Percentiles rank a stretch among this genome's conserved stretches.
Conservation (phyloP, 441 rosid species). For the Pelargonium citronellum region DNA sequence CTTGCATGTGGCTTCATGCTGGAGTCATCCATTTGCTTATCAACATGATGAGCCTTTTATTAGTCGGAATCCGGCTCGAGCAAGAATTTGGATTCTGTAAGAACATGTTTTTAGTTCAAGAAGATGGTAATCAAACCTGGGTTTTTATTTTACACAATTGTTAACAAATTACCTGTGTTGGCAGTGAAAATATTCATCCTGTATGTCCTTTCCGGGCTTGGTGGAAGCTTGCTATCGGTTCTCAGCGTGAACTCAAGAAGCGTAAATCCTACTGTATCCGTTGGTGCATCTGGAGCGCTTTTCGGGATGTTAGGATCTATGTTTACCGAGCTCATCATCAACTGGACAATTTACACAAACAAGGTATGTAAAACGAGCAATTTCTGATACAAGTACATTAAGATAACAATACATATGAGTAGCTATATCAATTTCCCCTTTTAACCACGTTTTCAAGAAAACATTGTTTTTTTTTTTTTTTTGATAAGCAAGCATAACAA, state of each 20-base stretch:
- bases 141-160: background rate
- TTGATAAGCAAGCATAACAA: no score
- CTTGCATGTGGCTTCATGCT: conserved; percentile 84
- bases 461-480: no score
- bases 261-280: conserved; percentile 36
- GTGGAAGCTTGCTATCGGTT: conserved; percentile 73
- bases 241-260: conserved; percentile 17
- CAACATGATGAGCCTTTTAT: conserved; percentile 72
- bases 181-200: conserved; percentile 64
- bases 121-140: background rate
- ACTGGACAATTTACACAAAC: conserved; percentile 75
- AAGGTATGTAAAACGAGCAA: conserved; percentile 39
- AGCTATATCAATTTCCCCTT: no score
- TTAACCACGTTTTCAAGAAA: no score
- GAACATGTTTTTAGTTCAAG: background rate
- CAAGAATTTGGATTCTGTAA: conserved; percentile 65
- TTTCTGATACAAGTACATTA: no score
- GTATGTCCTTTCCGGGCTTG: conserved; percentile 64
- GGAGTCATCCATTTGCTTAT: conserved; percentile 76
- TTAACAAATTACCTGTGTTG: background rate
- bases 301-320: conserved; percentile 78
- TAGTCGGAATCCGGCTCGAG: conserved; percentile 83
- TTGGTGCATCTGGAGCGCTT: conserved; percentile 83
- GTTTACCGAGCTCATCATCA: conserved; percentile 78
- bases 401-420: no score